These are phyloP conservation scores for Cochliopodium minus DNA, from an alignment of 208 protist genomes.

Conservation along the genomic window DNA sequence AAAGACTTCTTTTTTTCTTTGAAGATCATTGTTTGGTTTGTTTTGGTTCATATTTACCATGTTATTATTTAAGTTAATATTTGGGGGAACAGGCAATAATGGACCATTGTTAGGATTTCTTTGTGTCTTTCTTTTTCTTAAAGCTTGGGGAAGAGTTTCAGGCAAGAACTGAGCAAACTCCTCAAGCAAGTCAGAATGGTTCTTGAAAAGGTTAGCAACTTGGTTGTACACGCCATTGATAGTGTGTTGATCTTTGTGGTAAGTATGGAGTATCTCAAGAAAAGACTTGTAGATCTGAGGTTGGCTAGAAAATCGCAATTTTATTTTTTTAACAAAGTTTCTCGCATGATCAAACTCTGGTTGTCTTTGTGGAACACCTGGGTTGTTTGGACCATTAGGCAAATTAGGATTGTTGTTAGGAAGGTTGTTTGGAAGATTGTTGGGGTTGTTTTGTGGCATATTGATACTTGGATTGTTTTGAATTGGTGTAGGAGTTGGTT, in stretches of 20 bases:
- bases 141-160: background rate
- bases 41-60: no score
- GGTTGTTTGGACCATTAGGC: background rate
- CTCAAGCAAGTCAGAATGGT: conserved; percentile 39
- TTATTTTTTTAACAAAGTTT: background rate
- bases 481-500: no score
- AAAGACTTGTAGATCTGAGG: conserved; percentile 50
- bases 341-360: conserved; percentile 6
- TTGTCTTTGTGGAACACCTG: background rate
- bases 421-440: no score
- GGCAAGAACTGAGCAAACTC: conserved; percentile 59
- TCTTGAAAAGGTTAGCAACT: conserved; percentile 37
- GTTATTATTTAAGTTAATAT: no score
- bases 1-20: no score
- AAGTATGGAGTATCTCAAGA: conserved; percentile 54
- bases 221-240: conserved; percentile 49
- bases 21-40: no score
- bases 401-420: background rate
- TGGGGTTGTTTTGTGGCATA: no score
- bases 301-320: conserved; percentile 31
- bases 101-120: no score
- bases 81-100: no score
- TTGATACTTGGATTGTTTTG: no score
- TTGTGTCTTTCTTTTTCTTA: no score
- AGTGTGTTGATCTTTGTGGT: conserved; percentile 45